phyloP scores from a whole-genome alignment of 805 yeast genomes.

The Ogataea philodendri region DNA sequence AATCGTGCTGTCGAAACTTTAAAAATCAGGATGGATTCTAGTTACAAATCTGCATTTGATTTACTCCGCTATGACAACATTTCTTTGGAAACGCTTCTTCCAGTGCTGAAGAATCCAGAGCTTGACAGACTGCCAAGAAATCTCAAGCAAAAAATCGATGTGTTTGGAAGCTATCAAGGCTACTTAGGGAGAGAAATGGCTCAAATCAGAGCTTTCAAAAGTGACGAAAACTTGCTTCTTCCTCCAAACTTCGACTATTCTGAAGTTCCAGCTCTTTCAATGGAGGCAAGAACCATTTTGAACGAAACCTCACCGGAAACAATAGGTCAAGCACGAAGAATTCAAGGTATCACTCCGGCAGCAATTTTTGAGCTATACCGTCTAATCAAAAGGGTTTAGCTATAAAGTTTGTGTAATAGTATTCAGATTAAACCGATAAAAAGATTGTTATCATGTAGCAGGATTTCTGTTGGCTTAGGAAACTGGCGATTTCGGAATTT shows the following conservation, averaged over 20 bases:
- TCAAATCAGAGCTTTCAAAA: constrained; percentile 70
- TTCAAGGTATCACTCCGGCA: constrained; percentile 94
- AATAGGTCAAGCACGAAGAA: constrained; percentile 91
- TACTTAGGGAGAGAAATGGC: constrained; percentile 71
- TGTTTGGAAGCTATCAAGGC: constrained; percentile 82
- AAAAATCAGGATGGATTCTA: constrained; percentile 53
- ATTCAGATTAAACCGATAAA: too few relatives aligned
- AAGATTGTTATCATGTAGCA: too few relatives aligned
- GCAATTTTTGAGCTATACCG: constrained; percentile 78
- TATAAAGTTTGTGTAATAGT: too few relatives aligned
- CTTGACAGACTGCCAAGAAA: constrained; percentile 39
- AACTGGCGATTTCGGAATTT: too few relatives aligned
- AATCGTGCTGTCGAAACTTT: constrained; percentile 42
- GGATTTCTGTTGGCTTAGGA: too few relatives aligned
- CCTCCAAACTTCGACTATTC: constrained; percentile 68
- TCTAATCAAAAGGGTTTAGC: constrained; percentile 37
- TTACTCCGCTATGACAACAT: constrained; percentile 56
- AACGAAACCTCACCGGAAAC: constrained; percentile 82
- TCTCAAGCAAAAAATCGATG: constrained; percentile 58
- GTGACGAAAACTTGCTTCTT: constrained; percentile 75
- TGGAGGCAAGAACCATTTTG: constrained; percentile 67
- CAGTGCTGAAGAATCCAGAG: constrained; percentile 33
- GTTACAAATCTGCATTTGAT: constrained; percentile 65
- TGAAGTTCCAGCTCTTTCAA: constrained; percentile 59
- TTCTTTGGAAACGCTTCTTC: constrained; percentile 33